Percentiles rank a stretch among this genome's conserved stretches.
Evolutionary conservation across 1,284 basidiomycete genomes (phyloP).

Genomic region (Sporisorium exsertum): DNA sequence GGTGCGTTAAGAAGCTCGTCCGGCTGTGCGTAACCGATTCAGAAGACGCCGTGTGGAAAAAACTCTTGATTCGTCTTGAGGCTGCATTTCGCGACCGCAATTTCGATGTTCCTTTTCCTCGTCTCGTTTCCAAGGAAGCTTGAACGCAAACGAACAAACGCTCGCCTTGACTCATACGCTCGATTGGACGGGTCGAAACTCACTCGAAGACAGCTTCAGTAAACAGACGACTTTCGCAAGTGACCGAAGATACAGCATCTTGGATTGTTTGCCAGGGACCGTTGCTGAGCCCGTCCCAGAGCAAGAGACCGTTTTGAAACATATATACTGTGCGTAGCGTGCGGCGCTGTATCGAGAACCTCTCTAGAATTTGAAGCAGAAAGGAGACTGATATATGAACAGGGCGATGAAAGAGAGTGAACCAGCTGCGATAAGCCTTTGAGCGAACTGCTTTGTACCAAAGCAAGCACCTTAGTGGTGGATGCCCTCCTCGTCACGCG

Average conservation of each 20-base stretch:
- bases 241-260: constrained; percentile 6
- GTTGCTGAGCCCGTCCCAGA: background rate
- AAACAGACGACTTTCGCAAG: background rate
- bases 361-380: background rate
- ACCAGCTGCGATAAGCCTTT: background rate
- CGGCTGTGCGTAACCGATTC: background rate
- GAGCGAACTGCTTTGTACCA: too few species aligned
- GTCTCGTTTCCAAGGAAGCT: background rate
- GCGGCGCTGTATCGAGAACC: constrained; percentile 12
- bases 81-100: background rate
- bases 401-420: constrained; percentile 4
- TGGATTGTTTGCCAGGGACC: background rate
- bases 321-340: constrained; percentile 5
- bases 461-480: constrained; percentile 18
- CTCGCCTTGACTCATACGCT: too few species aligned
- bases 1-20: constrained; percentile 7
- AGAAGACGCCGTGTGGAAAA: background rate
- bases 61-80: background rate
- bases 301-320: constrained; percentile 11
- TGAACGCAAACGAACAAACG: too few species aligned
- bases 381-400: constrained; percentile 18
- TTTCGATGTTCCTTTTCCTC: background rate
- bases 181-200: background rate
- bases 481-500: constrained; percentile 46
- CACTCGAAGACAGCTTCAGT: background rate